Evolutionary conservation across 2,329 filamentous ascomycete genomes (phyloP), one percentile per base, ranked within the genome.

Genomic region (Botrytis galanthina): DNA sequence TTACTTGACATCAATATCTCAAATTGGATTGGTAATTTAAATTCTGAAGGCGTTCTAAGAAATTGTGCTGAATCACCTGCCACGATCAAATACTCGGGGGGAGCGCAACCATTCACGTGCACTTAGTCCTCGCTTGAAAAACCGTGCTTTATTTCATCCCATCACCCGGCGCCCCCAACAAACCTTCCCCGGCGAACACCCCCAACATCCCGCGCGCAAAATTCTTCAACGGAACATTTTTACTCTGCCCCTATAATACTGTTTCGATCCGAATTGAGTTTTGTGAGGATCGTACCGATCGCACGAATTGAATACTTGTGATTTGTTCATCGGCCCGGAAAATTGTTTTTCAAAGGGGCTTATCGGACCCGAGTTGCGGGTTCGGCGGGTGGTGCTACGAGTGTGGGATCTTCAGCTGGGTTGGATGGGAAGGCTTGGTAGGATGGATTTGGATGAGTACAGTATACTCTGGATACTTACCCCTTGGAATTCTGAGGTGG

Each of bases 301-400:
- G 63, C 9, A 32, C 22, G 12, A 57, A 32, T 18, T 32, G 44
- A 9, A 20, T 18, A 32, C 7, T 29, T 29, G 51, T 66, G 63
- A 37, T 66, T 66, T n/a, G 63, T 37, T 20, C 14, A 32, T 63
- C 60, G 37, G 60, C 37, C 26, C 26, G 37, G 60, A 42, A 63
- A 9, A 42, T 63, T 3, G 14, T 62, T 61, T 37, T 37, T 7
- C 35, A 35, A 22, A 22, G 51, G n/a, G 51, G 51, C 57, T 60
- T 61, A 39, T 62, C n/a, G 60, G 60, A 63, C 60, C 60, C 60
- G 60, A 63, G 60, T 63, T 63, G 22, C 35, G 26, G 37, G 26
- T 44, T 63, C 35, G 35, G 60, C 20, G 22, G 20, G 7, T 35
- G 29, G 59, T 61, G 12, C 35, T 12, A 62, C 35, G 37, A 63